Percentiles rank a stretch among this genome's conserved stretches.
These are phyloP conservation scores for Chaetomium sp. DNA, from an alignment of 2,329 filamentous ascomycete species.

Conservation along the genomic window DNA sequence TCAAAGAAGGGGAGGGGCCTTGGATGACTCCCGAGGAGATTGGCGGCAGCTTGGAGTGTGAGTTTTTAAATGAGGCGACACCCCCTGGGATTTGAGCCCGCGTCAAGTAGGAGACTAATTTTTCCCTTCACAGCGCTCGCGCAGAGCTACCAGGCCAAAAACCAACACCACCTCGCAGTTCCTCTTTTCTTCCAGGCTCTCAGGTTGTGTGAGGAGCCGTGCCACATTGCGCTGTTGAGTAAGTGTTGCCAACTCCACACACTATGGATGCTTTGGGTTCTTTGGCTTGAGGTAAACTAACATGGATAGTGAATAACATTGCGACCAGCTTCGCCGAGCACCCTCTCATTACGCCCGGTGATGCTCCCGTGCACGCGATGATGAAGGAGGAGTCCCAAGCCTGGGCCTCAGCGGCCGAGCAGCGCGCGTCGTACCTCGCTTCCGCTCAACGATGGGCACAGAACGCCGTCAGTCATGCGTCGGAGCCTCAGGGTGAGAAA, in stretches of 20 bases:
- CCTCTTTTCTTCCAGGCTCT: conserved; percentile 84
- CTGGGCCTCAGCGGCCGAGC: conserved; percentile 35
- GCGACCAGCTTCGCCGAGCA: conserved; percentile 67
- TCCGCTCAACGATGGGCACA: conserved; percentile 72
- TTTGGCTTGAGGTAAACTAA: background rate
- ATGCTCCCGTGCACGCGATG: conserved; percentile 27
- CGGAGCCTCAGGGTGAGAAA: conserved; percentile 56
- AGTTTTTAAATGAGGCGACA: conserved; percentile 10
- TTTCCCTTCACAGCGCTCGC: conserved; percentile 53
- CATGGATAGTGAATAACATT: conserved; percentile 66
- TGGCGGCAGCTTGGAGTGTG: conserved; percentile 67
- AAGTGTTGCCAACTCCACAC: conserved; percentile 28
- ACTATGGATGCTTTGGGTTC: background rate
- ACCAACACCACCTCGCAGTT: conserved; percentile 72
- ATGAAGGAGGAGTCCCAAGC: conserved; percentile 18
- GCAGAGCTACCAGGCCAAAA: conserved; percentile 65
- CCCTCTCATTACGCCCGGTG: conserved; percentile 34
- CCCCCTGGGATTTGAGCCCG: too few relatives aligned
- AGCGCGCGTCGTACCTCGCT: conserved; percentile 56
- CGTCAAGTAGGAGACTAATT: conserved; percentile 19
- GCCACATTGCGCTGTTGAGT: conserved; percentile 76
- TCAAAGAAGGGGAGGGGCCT: conserved; percentile 62
- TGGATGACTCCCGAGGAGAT: conserved; percentile 68
- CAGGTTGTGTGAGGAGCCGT: conserved; percentile 57
- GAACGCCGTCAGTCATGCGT: conserved; percentile 64